These are phyloP conservation scores for Yamadazyma oceani DNA, from an alignment of 1,139 yeast genomes.

Conservation along the genomic window DNA sequence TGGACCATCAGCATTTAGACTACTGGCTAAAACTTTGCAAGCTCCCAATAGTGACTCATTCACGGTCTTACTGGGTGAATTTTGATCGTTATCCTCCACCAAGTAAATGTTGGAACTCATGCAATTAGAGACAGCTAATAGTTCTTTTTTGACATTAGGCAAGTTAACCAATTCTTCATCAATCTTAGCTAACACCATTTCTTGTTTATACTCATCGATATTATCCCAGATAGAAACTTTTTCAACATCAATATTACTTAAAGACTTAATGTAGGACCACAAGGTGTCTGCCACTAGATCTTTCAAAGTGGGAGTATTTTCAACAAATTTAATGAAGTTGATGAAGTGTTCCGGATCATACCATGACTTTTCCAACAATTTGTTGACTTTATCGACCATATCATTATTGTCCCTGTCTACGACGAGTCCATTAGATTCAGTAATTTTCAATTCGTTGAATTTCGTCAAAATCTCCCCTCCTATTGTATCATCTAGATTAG, in stretches of 20 bases:
- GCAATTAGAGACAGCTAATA: conserved; percentile 47
- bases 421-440: background rate
- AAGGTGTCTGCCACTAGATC: conserved; percentile 14
- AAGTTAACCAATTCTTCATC: conserved; percentile 12
- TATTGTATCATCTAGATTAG: conserved; percentile 3
- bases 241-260: conserved; percentile 15
- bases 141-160: conserved; percentile 12
- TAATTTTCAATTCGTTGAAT: background rate
- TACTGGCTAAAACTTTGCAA: conserved; percentile 5
- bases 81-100: conserved; percentile 15
- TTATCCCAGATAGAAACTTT: conserved; percentile 15
- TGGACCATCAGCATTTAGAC: background rate
- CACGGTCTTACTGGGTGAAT: background rate
- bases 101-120: conserved; percentile 42
- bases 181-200: conserved; percentile 15
- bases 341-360: background rate
- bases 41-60: conserved; percentile 8
- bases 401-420: background rate
- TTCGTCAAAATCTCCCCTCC: conserved; percentile 1
- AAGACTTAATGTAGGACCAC: conserved; percentile 17
- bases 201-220: conserved; percentile 11
- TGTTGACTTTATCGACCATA: background rate
- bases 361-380: background rate
- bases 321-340: conserved; percentile 5
- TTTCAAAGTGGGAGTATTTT: conserved; percentile 1